A percentile compares a stretch with the other conserved stretches of the same genome.
Conservation (phyloP, 352 stramenopile genomes). For the Globisporangium uncinulatum region DNA sequence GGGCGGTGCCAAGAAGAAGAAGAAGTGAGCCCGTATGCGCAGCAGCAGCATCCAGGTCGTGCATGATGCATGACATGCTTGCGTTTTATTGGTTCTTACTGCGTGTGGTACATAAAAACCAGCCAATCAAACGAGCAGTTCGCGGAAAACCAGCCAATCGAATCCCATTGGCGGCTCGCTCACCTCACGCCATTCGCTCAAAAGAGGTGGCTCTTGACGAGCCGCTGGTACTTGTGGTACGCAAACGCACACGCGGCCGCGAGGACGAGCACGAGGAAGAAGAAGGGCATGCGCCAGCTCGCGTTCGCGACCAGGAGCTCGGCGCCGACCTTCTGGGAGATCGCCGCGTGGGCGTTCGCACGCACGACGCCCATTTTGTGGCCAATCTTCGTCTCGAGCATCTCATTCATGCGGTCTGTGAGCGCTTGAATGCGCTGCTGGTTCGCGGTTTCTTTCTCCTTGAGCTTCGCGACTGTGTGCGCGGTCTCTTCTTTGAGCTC, state of each 20-base stretch:
- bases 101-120: too few relatives aligned
- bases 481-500: slow-evolving; percentile 73
- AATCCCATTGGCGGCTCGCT: not conserved
- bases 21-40: not conserved
- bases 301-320: slow-evolving; percentile 53
- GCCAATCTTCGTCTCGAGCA: slow-evolving; percentile 75
- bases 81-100: too few relatives aligned
- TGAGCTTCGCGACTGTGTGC: slow-evolving; percentile 71
- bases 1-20: slow-evolving; percentile 44
- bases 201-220: slow-evolving; percentile 81
- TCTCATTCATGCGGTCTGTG: slow-evolving; percentile 60
- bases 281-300: slow-evolving; percentile 78
- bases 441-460: slow-evolving; percentile 65
- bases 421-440: slow-evolving; percentile 65
- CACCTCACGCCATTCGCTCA: slow-evolving; percentile 28
- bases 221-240: slow-evolving; percentile 86
- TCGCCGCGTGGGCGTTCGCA: slow-evolving; percentile 61
- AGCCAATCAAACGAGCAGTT: too few relatives aligned
- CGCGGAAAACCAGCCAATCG: too few relatives aligned
- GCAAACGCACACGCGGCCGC: slow-evolving; percentile 45
- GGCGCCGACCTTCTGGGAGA: slow-evolving; percentile 59
- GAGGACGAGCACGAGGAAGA: slow-evolving; percentile 65
- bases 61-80: too few relatives aligned
- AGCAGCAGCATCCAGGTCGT: too few relatives aligned
- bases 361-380: slow-evolving; percentile 56